These are phyloP conservation scores for Neurospora discreta DNA, from an alignment of 495 filamentous ascomycete species.

Conservation along the genomic window DNA sequence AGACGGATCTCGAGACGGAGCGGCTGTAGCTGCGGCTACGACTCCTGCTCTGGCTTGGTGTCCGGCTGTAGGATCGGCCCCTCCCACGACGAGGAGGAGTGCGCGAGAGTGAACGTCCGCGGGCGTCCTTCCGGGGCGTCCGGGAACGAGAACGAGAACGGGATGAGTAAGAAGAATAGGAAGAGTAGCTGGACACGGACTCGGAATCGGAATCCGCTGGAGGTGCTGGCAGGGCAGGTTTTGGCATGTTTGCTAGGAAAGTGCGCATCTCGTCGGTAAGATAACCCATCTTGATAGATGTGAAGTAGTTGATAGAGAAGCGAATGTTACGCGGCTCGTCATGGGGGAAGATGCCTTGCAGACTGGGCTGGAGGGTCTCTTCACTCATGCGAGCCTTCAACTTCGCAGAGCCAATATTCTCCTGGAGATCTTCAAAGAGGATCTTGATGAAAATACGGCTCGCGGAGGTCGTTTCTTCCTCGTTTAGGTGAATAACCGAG, in stretches of 20 bases:
- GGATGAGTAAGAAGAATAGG: constrained; percentile 48
- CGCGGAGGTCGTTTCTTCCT: constrained; percentile 91
- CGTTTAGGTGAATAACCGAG: constrained; percentile 74
- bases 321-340: constrained; percentile 83
- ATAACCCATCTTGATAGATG: constrained; percentile 86
- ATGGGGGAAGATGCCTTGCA: constrained; percentile 80
- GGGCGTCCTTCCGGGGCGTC: constrained; percentile 21
- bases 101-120: constrained; percentile 25
- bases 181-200: constrained; percentile 56
- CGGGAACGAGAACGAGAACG: constrained; percentile 29
- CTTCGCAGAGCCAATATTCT: constrained; percentile 73
- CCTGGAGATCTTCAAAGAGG: constrained; percentile 81
- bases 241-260: constrained; percentile 73
- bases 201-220: constrained; percentile 50
- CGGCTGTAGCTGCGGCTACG: constrained; percentile 18
- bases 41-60: constrained; percentile 4
- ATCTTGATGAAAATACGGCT: constrained; percentile 98
- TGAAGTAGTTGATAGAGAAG: constrained; percentile 99
- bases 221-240: constrained; percentile 59
- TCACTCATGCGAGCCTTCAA: constrained; percentile 67
- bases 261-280: constrained; percentile 94
- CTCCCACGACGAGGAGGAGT: constrained; percentile 25
- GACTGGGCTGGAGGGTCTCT: constrained; percentile 62
- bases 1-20: constrained; percentile 18
- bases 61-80: constrained; percentile 25